Percentiles rank a stretch among this genome's conserved stretches.
These are phyloP conservation scores for Obelidium mucronatum DNA, from an alignment of 192 early-diverging fungal species.

Conservation along the genomic window DNA sequence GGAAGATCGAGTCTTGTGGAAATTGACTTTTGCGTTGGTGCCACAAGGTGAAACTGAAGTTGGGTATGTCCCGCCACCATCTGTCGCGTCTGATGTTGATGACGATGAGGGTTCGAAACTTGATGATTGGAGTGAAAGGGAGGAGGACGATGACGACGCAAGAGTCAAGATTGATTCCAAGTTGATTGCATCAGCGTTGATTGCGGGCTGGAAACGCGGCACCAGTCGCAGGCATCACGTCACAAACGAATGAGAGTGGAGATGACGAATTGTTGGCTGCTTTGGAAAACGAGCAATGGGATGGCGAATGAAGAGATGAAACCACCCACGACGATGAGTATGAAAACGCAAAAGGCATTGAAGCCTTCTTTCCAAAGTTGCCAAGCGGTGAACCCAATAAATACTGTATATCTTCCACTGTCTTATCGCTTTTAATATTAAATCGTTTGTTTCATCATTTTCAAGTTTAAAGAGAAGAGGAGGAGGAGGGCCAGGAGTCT, in stretches of 20 bases:
- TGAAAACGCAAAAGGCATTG: background rate
- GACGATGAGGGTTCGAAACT: background rate
- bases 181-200: background rate
- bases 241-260: background rate
- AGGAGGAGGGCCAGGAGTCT: too few species aligned
- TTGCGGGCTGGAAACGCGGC: conserved; percentile 8
- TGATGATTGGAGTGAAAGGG: conserved; percentile 14
- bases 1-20: conserved; percentile 10
- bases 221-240: background rate
- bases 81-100: background rate
- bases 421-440: too few species aligned
- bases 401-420: too few species aligned
- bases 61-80: conserved; percentile 21
- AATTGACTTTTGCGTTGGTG: background rate
- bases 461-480: too few species aligned
- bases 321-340: background rate
- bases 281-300: background rate
- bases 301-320: background rate
- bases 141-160: conserved; percentile 27
- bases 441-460: too few species aligned
- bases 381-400: background rate
- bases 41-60: background rate
- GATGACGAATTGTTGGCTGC: too few species aligned
- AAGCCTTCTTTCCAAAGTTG: conserved; percentile 9
- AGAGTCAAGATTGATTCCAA: background rate